Evolutionary conservation across 495 filamentous ascomycete genomes (phyloP), one percentile per base, ranked within the genome.

Genomic region (Viridothelium virens): DNA sequence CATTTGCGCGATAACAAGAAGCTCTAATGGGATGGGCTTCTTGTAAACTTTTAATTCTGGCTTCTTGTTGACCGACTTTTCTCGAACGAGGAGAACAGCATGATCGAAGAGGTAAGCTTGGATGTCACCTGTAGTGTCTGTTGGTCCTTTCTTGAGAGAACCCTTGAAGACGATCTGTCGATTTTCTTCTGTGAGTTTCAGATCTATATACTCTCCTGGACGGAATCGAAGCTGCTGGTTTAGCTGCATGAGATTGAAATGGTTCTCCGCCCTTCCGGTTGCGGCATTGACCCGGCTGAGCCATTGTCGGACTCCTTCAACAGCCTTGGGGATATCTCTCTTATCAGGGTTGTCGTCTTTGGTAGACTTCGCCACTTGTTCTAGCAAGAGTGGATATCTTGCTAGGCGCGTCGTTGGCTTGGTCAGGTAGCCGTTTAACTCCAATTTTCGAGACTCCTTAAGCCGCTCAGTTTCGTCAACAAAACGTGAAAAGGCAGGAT

Each of bases 381-480:
- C 94, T n/a, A 99, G 80, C 2, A 99, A 82, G 39, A 99, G 80
- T 5, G 95, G 95, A 75, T 99, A 99, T 74, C 95, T 84, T 46
- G 95, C 95, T 71, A 99, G 80, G 80, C 95, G 84, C 38, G 95
- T 99, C 5, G 95, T 99, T 0, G 95, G 95, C 76, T 99, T 99
- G 1, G 95, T 99, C 56, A 99, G 79, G 73, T 99, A 99, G 67
- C 95, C 95, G 76, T 99, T 99, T 61, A 99, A 79, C 77, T 99
- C 95, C 39, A 99, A 80, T 78, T 99, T 99, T 50, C 95, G 84
- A 1, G 92, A 96, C 75, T 99, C 95, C 72, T 96, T 96, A 67
- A 96, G 84, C 63, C 95, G 85, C 73, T 99, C 95, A 1, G 93
- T 95, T 71, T 99, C 93, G 68, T 99, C 95, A 31, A 97, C 95